phyloP scores from a whole-genome alignment of 2,329 filamentous ascomycete species.

The Botrytis tulipae region DNA sequence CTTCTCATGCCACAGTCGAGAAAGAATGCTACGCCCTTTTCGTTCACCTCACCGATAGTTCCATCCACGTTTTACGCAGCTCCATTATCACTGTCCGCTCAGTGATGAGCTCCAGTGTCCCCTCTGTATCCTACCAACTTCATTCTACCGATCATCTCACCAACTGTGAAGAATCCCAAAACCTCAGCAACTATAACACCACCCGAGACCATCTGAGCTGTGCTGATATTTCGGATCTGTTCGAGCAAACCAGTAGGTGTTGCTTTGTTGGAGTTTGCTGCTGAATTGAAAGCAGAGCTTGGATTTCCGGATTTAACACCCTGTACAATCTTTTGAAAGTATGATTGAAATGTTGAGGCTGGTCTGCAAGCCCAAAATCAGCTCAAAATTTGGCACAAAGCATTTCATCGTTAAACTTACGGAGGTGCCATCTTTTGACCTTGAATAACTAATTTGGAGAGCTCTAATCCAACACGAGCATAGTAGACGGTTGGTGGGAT shows the following conservation, averaged over 20 bases:
- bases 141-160: slow-evolving; percentile 92
- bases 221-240: slow-evolving; percentile 67
- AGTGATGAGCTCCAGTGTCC: slow-evolving; percentile 58
- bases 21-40: slow-evolving; percentile 20
- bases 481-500: slow-evolving; percentile 90
- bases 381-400: not conserved
- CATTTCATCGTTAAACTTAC: slow-evolving; percentile 57
- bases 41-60: not conserved
- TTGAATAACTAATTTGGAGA: slow-evolving; percentile 82
- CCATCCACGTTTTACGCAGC: slow-evolving; percentile 1
- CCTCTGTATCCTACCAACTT: slow-evolving; percentile 94
- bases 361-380: slow-evolving; percentile 52
- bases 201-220: slow-evolving; percentile 66
- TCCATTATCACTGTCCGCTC: slow-evolving; percentile 34
- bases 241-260: slow-evolving; percentile 55
- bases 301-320: slow-evolving; percentile 63
- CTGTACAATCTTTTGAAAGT: slow-evolving; percentile 75
- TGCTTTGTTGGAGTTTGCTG: slow-evolving; percentile 46
- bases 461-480: slow-evolving; percentile 81
- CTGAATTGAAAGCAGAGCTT: slow-evolving; percentile 51
- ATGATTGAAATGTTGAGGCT: slow-evolving; percentile 77
- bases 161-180: slow-evolving; percentile 95
- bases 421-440: slow-evolving; percentile 91
- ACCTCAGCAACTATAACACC: slow-evolving; percentile 83
- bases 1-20: slow-evolving; percentile 18